Percentiles rank a stretch among this genome's conserved stretches.
phyloP scores from a whole-genome alignment of 176 grass and related monocot species.

The Cenchrus fungigraminus region DNA sequence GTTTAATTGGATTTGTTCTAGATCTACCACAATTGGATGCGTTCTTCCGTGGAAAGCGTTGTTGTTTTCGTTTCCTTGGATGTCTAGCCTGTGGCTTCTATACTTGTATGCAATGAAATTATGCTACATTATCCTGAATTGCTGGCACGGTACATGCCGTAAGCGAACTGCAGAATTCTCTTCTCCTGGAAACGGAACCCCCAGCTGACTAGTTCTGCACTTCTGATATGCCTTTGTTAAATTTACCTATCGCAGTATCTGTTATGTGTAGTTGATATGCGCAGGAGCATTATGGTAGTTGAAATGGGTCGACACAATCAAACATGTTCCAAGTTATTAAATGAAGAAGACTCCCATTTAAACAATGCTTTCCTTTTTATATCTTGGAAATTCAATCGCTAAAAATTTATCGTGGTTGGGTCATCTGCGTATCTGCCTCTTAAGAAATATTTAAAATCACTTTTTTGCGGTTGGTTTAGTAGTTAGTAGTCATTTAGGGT shows the following conservation, averaged over 20 bases:
- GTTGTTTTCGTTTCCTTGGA: not conserved
- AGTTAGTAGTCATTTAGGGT: not conserved
- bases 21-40: conserved; percentile 38
- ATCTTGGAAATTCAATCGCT: not conserved
- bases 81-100: not conserved
- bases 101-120: not conserved
- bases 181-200: not conserved
- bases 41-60: not conserved
- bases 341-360: not conserved
- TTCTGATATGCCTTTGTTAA: not conserved
- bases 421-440: not conserved
- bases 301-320: not conserved
- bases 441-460: not conserved
- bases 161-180: not conserved
- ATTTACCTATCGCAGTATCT: not conserved
- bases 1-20: not conserved
- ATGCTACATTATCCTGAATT: conserved; percentile 15
- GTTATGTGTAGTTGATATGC: not conserved
- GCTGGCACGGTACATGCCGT: not conserved
- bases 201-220: not conserved
- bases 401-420: not conserved
- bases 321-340: not conserved
- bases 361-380: not conserved
- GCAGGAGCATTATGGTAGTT: not conserved
- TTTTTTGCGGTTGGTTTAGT: not conserved